Base-by-base conservation (phyloP, 495 filamentous ascomycete genomes). In the Choiromyces venosus region DNA sequence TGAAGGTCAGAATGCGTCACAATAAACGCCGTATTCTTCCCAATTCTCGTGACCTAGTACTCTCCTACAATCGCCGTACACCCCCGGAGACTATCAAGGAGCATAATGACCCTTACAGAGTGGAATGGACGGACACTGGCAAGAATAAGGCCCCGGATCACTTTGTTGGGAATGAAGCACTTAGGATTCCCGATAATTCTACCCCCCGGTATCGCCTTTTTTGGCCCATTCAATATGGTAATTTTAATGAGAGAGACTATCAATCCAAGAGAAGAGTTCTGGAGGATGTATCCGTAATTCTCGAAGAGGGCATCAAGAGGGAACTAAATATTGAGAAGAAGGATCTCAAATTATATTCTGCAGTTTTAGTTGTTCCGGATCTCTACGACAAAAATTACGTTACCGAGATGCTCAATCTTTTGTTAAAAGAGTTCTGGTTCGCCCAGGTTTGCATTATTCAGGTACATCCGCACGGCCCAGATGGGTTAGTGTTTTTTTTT, bases 361-460 rank as follows among this genome's bases (percentile, higher is more conserved):
- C 93, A 78, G 94, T 97, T 5, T 92, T 98, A 74, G 89, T 99
- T 64, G 93, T 99, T 21, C 96, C 95, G 2, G 95, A 99, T 80
- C 87, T 99, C 0, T 99, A 97, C 83, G 95, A 99, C 82, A 94
- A 95, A 78, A 87, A 87, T 25, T 97, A 97, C 77, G 91, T 98
- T 25, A 90, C 89, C n/a, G 87, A 89, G 68, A 83, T 92, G 18
- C 84, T 99, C 52, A 91, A 96, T 64, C 89, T 95, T 77, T 86
- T 95, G 68, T 88, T 98, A 83, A 91, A 89, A 46, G 91, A 95
- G 79, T 93, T 97, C 79, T 89, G 91, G 37, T 96, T 99, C 79
- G 89, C 88, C 69, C 89, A 90, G 42, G 89, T 97, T 65, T 94
- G 91, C 80, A 95, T 99, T 77, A 93, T 97, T 66, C 95, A 99